Evolutionary conservation across 2,329 filamentous ascomycete genomes (phyloP).

Genomic region (Diaporthe helianthi): DNA sequence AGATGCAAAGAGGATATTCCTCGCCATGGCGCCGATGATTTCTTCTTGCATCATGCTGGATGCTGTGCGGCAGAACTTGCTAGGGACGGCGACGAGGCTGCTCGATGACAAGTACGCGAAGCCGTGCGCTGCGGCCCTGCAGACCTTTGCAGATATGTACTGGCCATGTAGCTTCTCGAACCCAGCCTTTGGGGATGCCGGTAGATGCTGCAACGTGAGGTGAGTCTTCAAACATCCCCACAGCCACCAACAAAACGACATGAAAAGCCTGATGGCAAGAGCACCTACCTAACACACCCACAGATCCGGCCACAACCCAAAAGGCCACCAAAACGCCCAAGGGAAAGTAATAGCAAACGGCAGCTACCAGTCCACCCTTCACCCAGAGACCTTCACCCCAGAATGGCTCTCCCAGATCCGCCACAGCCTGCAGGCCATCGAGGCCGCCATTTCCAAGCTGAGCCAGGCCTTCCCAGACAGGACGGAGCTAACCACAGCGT

Average conservation of each 20-base stretch:
- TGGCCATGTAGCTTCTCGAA: conserved; percentile 16
- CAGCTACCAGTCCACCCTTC: not conserved
- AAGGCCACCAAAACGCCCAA: conserved; percentile 15
- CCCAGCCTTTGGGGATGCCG: not conserved
- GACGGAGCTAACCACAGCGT: not conserved
- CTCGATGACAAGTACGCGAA: conserved; percentile 13
- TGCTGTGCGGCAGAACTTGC: not conserved
- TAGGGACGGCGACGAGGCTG: conserved; percentile 17
- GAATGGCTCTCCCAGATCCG: conserved; percentile 5
- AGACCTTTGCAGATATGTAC: conserved; percentile 7
- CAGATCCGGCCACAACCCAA: conserved; percentile 11
- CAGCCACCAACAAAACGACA: too few relatives aligned
- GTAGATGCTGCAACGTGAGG: conserved; percentile 8
- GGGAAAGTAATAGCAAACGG: conserved; percentile 10
- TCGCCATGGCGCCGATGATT: not conserved
- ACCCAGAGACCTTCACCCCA: not conserved
- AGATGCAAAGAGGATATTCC: not conserved
- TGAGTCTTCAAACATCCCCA: not conserved
- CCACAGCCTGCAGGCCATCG: conserved; percentile 4
- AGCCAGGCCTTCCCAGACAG: not conserved
- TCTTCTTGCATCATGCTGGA: conserved; percentile 7
- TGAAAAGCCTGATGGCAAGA: not conserved
- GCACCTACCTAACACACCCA: not conserved
- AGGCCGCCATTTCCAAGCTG: not conserved
- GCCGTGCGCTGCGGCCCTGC: not conserved